Conservation (phyloP, 2,329 filamentous ascomycete species). For the Torrubiella hemipterigena region DNA sequence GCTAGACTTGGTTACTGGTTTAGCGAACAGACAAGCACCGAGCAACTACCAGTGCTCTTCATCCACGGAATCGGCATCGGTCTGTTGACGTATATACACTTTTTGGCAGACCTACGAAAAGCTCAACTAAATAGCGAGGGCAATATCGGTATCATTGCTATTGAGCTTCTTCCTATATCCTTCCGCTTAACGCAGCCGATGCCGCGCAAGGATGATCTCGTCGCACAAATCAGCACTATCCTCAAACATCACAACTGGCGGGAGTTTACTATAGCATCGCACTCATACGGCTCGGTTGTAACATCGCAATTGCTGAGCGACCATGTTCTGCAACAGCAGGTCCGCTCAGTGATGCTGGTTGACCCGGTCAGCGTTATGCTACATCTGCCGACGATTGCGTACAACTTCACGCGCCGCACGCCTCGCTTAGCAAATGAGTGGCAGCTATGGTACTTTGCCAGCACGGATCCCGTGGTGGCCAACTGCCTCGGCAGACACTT, state of each 20-base stretch:
- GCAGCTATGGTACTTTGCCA: conserved; percentile 60
- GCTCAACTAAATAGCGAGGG: conserved; percentile 12
- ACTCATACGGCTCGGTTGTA: conserved; percentile 54
- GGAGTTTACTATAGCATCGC: conserved; percentile 46
- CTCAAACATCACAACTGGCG: conserved; percentile 44
- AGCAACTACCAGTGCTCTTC: conserved; percentile 47
- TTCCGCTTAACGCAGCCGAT: conserved; percentile 47
- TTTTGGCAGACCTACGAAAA: conserved; percentile 39
- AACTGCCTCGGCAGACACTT: conserved; percentile 54
- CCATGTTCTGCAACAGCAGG: conserved; percentile 32
- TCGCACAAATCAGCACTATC: conserved; percentile 42
- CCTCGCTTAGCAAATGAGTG: conserved; percentile 53
- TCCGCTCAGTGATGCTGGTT: conserved; percentile 34
- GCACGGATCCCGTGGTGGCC: conserved; percentile 53
- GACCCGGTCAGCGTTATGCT: conserved; percentile 57
- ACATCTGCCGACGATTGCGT: conserved; percentile 58
- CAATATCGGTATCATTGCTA: conserved; percentile 48
- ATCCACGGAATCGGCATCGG: conserved; percentile 62
- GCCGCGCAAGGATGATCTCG: conserved; percentile 37
- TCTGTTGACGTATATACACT: conserved; percentile 47
- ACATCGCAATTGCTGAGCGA: conserved; percentile 49
- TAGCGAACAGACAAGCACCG: neutral
- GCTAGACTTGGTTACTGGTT: conserved; percentile 51
- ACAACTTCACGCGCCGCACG: conserved; percentile 51
- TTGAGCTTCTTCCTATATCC: conserved; percentile 56